Conservation (phyloP, 768 basidiomycete genomes). For the Mycena filopes region DNA sequence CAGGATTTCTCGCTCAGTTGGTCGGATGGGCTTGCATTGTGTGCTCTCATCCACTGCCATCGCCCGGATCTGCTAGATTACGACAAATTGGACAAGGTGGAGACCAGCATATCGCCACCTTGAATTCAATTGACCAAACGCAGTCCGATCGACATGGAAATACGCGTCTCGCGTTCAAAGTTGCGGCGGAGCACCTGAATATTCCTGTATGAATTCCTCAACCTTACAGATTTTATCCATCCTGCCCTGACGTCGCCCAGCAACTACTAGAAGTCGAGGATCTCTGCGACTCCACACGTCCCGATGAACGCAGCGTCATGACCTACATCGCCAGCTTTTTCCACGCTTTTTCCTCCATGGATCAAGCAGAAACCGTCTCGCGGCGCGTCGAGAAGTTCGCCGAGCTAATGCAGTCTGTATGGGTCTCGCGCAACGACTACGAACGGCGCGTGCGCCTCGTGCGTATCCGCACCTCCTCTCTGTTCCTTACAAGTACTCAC, state of each 20-base stretch:
- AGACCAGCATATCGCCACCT: slow-evolving; percentile 9
- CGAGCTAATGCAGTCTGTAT: slow-evolving; percentile 93
- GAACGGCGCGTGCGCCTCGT: slow-evolving; percentile 85
- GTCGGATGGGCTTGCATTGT: slow-evolving; percentile 97
- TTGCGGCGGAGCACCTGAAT: slow-evolving; percentile 88
- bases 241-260: slow-evolving; percentile 48
- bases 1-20: slow-evolving; percentile 94
- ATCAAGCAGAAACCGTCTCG: slow-evolving; percentile 94
- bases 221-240: slow-evolving; percentile 2
- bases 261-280: slow-evolving; percentile 97
- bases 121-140: slow-evolving; percentile 2
- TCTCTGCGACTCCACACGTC: slow-evolving; percentile 85
- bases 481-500: slow-evolving; percentile 3
- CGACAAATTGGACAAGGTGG: slow-evolving; percentile 83
- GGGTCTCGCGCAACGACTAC: slow-evolving; percentile 91
- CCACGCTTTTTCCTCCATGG: slow-evolving; percentile 98
- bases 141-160: slow-evolving; percentile 85
- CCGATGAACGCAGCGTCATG: slow-evolving; percentile 98
- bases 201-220: slow-evolving; percentile 80
- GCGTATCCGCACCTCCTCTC: slow-evolving; percentile 34
- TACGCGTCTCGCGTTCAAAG: slow-evolving; percentile 85
- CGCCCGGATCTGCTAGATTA: slow-evolving; percentile 96
- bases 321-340: slow-evolving; percentile 98
- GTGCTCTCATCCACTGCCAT: slow-evolving; percentile 97
- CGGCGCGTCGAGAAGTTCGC: slow-evolving; percentile 96